Base-by-base conservation (phyloP, 148 eudicot species). In the Chenopodium formosanum region DNA sequence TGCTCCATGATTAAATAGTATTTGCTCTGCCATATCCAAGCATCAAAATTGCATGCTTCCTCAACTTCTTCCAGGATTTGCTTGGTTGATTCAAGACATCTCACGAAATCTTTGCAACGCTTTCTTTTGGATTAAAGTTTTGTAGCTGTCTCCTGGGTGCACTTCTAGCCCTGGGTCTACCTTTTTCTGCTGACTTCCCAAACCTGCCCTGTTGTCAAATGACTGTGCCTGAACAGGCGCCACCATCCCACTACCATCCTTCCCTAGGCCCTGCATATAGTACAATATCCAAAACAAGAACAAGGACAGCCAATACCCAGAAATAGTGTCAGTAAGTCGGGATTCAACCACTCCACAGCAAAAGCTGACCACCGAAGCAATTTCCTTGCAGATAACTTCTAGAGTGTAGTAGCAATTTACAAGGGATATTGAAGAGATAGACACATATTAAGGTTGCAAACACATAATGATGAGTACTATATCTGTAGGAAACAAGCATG, bases 201-300 rank as follows among this genome's bases (percentile, higher is more conserved):
- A 88, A 47, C 99, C 99, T 10, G 98, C 97, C 79, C 99, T 89
- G 25, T 72, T 88, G 64, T 92, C 99, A 12, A 80, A 76, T 67
- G 97, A 89, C 85, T 91, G 92, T 6, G 99, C 97, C 83, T 91
- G 98, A 58, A 96, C 99, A 5, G 98, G 99, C 91, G 94, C 99
- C 80, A 92, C 88, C 94, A 94, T 90, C 70, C 99, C 99, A 85
- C 94, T 96, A 78, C 99, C 98, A 81, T 96, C 98, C 89, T 90
- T 92, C 52, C 99, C 99, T 34, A 96, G 87, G 46, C 99, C 99
- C 99, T 96, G 91, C 76, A 74, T 37, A 76, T 81, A 40, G 29
- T 84, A 84, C 52, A 78, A 86, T 44, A 48, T 70, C 80, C 34
- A 62, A 80, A 87, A 78, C 70, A 82, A 70, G 34, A 81, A 81